Conservation (phyloP, 495 filamentous ascomycete species). For the Emericellopsis terricola region DNA sequence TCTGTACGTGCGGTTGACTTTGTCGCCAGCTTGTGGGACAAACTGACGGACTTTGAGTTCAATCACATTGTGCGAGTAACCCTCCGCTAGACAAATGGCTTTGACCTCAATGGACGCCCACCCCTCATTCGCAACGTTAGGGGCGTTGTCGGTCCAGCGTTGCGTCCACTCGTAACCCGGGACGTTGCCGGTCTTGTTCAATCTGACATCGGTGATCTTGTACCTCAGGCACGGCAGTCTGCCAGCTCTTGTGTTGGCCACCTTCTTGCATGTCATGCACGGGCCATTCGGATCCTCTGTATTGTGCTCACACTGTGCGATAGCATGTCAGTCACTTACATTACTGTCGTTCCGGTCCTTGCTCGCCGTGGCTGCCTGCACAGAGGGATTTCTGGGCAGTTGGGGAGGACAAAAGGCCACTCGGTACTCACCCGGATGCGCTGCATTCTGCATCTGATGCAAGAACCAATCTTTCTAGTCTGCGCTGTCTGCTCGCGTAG, state of each 20-base stretch:
- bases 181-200: conserved; percentile 31
- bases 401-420: not conserved
- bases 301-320: conserved; percentile 25
- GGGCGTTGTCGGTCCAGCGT: conserved; percentile 29
- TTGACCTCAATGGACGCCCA: conserved; percentile 24
- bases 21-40: conserved; percentile 26
- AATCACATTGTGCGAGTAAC: conserved; percentile 22
- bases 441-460: conserved; percentile 34
- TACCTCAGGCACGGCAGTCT: conserved; percentile 28
- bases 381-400: too few species aligned
- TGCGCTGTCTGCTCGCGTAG: conserved; percentile 27
- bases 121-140: conserved; percentile 11
- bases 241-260: conserved; percentile 20
- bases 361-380: too few species aligned
- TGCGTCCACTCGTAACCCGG: conserved; percentile 33
- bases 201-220: conserved; percentile 31
- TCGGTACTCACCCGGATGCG: conserved; percentile 27
- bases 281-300: conserved; percentile 19
- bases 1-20: conserved; percentile 26
- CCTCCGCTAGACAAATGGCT: conserved; percentile 26
- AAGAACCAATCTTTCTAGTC: conserved; percentile 31
- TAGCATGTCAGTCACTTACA: not conserved
- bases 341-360: too few species aligned
- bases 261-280: conserved; percentile 29
- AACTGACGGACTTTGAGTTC: conserved; percentile 27